Evolutionary conservation across 1,284 basidiomycete species (phyloP).

Genomic region (Exsudoporus floridanus): DNA sequence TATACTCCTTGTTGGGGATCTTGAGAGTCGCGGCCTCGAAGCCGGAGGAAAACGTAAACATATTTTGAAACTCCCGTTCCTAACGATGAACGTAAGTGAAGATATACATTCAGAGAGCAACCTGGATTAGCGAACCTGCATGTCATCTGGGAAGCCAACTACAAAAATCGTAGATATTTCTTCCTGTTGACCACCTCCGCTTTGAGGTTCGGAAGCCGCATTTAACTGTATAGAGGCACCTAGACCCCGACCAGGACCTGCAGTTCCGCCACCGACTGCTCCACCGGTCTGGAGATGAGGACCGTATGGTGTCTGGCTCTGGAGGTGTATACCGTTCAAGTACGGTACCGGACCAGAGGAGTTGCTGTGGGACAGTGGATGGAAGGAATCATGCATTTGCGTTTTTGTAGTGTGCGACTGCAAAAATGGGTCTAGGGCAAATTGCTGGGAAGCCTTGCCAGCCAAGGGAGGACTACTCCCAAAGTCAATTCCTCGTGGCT

Average conservation of each 20-base stretch:
- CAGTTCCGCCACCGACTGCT: conserved; percentile 20
- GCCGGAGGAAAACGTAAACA: conserved; percentile 95
- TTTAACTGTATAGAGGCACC: conserved; percentile 28
- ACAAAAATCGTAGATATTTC: conserved; percentile 99
- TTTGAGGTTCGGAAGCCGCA: conserved; percentile 20
- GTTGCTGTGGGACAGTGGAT: conserved; percentile 31
- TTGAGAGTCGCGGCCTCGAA: conserved; percentile 98
- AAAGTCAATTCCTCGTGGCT: conserved; percentile 35
- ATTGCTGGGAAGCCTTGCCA: conserved; percentile 33
- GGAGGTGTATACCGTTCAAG: conserved; percentile 47
- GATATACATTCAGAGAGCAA: neutral
- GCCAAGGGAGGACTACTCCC: conserved; percentile 29
- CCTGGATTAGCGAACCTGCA: conserved; percentile 69
- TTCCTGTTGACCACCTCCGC: conserved; percentile 52
- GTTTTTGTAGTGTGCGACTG: conserved; percentile 32
- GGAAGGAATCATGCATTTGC: conserved; percentile 38
- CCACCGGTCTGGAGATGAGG: conserved; percentile 57
- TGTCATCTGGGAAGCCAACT: conserved; percentile 98
- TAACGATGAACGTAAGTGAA: conserved; percentile 37
- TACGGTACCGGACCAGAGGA: conserved; percentile 34
- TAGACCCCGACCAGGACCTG: conserved; percentile 30
- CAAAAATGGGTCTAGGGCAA: conserved; percentile 35
- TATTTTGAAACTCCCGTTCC: conserved; percentile 99
- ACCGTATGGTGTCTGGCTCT: conserved; percentile 72
- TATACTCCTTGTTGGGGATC: conserved; percentile 87